Base-by-base conservation (phyloP, 805 yeast genomes). In the Diddensiella santjacobensis region DNA sequence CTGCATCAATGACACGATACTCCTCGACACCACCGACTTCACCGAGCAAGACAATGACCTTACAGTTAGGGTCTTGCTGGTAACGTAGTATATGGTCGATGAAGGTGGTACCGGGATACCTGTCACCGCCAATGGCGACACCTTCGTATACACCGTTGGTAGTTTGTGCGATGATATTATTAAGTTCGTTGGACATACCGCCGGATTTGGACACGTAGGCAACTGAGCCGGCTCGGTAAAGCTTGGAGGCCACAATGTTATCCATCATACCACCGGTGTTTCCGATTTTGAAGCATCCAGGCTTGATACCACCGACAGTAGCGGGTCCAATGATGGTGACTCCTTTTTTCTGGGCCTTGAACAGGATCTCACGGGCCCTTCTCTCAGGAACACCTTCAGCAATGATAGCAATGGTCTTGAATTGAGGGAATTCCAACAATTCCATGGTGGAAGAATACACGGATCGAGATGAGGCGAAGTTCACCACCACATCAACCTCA, bases 11-110 rank as follows among this genome's bases (percentile, higher is more conserved):
- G 50, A 83, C 85, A 61, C 83, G 83, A 71, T 80, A 83, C 71
- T 80, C 85, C 58, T 83, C 85, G 54, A 81, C 80, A 68, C 85
- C 85, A 62, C 85, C 85, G 55, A 80, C 83, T 69, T 80, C 85
- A 62, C 85, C 85, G 55, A 80, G 76, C 60, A 80, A 71, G 50
- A 80, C 79, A 61, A 80, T 75, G 65, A 83, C 80, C 71, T 80
- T 82, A 63, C 83, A 79, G 65, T 75, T 79, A 51, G 79, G 78
- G 65, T 80, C 85, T 51, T 71, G 72, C 71, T 80, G 74, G 75
- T 73, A 80, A 59, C 83, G 77, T 52, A 81, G 71, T 63, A 80
- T 75, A 62, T 82, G 85, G 68, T 80, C 85, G 53, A 80, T 80
- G 69, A 80, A 80, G 61, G 83, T 79, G 57, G 85, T 80, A 59